Evolutionary conservation across 1,139 yeast genomes (phyloP).

Genomic region (Sugiyamaella xylanicola): DNA sequence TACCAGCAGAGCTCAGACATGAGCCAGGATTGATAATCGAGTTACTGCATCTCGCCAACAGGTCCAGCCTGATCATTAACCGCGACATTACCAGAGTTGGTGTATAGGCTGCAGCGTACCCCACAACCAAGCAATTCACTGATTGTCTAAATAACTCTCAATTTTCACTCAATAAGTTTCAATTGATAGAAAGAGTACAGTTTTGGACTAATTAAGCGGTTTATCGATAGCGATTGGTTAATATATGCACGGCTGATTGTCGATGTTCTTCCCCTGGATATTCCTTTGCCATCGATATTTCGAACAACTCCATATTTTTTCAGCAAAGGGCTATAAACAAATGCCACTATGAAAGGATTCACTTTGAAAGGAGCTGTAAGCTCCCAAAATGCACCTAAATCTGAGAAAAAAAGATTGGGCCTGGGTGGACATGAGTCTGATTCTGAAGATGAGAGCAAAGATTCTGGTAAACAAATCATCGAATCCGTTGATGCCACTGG

Average conservation of each 20-base stretch:
- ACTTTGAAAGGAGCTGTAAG: conserved; percentile 20
- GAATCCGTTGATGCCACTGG: conserved; percentile 19
- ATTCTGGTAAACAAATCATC: conserved; percentile 10
- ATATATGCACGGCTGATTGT: not conserved
- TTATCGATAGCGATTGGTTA: no score
- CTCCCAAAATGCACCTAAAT: not conserved
- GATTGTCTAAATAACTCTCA: not conserved
- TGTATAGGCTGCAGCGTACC: no score
- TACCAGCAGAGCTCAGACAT: no score
- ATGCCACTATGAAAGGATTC: conserved; percentile 26
- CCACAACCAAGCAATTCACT: not conserved
- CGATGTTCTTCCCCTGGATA: not conserved
- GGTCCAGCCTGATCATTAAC: not conserved
- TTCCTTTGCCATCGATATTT: no score
- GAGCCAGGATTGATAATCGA: no score
- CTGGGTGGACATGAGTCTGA: conserved; percentile 27
- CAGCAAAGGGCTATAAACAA: no score
- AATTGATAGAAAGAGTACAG: no score
- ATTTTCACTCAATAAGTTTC: no score
- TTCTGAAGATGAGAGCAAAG: conserved; percentile 41
- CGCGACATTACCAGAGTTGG: no score
- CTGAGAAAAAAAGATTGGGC: conserved; percentile 1
- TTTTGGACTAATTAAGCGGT: no score
- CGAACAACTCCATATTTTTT: no score
- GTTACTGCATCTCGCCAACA: not conserved